These are phyloP conservation scores for Meredithiella fracta DNA, from an alignment of 2,329 filamentous ascomycete species.

Conservation along the genomic window DNA sequence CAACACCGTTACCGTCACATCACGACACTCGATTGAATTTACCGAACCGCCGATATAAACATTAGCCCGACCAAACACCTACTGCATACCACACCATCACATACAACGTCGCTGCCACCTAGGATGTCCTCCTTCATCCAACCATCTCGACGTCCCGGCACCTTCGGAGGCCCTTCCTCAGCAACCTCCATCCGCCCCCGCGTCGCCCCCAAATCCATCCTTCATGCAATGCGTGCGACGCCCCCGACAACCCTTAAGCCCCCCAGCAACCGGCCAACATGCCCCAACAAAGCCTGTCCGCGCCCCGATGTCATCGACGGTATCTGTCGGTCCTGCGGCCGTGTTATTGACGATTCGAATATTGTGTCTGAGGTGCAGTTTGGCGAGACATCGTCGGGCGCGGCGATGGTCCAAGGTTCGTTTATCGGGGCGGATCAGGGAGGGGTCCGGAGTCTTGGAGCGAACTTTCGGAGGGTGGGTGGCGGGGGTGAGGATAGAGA, in stretches of 20 bases:
- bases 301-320: conserved; percentile 46
- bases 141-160: conserved; percentile 23
- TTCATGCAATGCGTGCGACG: conserved; percentile 31
- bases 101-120: conserved; percentile 10
- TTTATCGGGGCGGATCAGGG: conserved; percentile 77
- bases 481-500: conserved; percentile 35
- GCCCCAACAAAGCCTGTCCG: conserved; percentile 44
- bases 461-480: conserved; percentile 43
- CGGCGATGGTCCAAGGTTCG: conserved; percentile 78
- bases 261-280: conserved; percentile 24
- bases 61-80: background rate
- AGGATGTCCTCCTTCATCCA: conserved; percentile 33
- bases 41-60: background rate
- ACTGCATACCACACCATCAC: background rate
- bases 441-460: conserved; percentile 50
- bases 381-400: conserved; percentile 70
- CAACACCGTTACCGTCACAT: too few relatives aligned
- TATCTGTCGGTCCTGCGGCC: conserved; percentile 71
- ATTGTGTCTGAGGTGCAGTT: conserved; percentile 89
- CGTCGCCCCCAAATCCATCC: conserved; percentile 28
- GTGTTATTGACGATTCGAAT: conserved; percentile 66
- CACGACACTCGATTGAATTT: too few relatives aligned
- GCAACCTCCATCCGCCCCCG: conserved; percentile 20
- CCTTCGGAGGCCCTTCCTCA: conserved; percentile 18
- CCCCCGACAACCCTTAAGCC: conserved; percentile 18